Conservation (phyloP, 2,329 filamentous ascomycete genomes). For the Penicillium sp. region DNA sequence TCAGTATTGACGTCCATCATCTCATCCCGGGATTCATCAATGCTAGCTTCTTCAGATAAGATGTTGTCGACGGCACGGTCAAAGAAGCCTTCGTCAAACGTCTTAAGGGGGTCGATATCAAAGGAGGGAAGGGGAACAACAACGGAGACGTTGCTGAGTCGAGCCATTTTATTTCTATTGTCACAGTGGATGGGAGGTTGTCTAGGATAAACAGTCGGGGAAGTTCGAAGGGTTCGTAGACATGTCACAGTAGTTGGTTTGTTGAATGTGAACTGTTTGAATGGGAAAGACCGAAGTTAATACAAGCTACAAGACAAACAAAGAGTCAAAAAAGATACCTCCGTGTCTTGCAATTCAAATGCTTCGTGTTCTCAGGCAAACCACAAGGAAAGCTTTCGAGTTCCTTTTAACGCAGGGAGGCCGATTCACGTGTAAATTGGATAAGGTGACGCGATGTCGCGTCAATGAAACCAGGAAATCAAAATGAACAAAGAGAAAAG, state of each 20-base stretch:
- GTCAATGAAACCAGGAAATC: background rate
- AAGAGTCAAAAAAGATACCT: background rate
- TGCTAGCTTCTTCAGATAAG: conserved; percentile 24
- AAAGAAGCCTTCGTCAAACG: conserved; percentile 19
- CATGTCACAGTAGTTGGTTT: background rate
- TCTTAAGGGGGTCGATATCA: conserved; percentile 20
- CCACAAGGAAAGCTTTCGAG: background rate
- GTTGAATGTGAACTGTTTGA: background rate
- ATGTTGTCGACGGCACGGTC: conserved; percentile 24
- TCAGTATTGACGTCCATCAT: background rate
- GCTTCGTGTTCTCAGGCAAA: background rate
- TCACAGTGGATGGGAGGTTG: background rate
- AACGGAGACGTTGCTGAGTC: conserved; percentile 13
- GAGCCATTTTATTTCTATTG: background rate
- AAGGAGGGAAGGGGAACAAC: conserved; percentile 20
- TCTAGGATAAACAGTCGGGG: background rate
- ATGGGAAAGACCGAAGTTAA: background rate
- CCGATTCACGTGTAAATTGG: background rate
- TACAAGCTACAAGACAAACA: background rate
- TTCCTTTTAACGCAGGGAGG: background rate
- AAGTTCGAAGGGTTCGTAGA: background rate
- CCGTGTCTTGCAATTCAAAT: background rate
- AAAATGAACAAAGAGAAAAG: background rate
- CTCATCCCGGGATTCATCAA: conserved; percentile 8
- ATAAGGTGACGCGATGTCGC: background rate